Evolutionary conservation across 768 basidiomycete genomes (phyloP), one percentile per base, ranked within the genome.

Genomic region (Boletus edulis): DNA sequence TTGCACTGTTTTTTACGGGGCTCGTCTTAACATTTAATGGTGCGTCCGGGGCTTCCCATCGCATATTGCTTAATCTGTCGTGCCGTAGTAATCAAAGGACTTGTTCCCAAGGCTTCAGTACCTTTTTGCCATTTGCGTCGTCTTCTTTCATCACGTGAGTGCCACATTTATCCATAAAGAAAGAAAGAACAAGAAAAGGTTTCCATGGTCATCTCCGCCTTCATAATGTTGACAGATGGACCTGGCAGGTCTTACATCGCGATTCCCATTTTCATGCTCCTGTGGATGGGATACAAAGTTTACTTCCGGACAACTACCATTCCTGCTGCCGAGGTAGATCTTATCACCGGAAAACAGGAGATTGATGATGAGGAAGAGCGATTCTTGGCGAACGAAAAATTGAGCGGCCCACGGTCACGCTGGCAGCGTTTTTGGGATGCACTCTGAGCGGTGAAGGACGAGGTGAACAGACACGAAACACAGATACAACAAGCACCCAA

Each of bases 311-410:
- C 58, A 31, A 50, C 24, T 14, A 55, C 58, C 32, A 56, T 66
- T 57, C 75, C 76, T 14, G 65, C 76, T 5, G 70, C 74, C 34
- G 74, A 83, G 51, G 81, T 85, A 43, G 86, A 90, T 65, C 76
- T 88, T 22, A 67, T 83, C 38, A 79, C 80, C 10, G 84, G 83
- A 17, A 75, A 83, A 58, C 71, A 76, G 32, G 77, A 77, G 55
- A 85, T 88, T 48, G 79, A 87, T 58, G 83, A 84, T 45, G 83
- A 85, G 61, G 85, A 88, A 63, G 72, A 77, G 57, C 71, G 65
- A 44, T 83, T 77, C 63, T 56, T 82, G 55, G 75, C 70, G 24
- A 71, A 76, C 49, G 74, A 85, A 56, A 72, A 69, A 10, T 59
- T 71, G 2, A 69, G 71, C 59, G 76, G 76, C n/a, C 75, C 76